Evolutionary conservation across 2,329 filamentous ascomycete genomes (phyloP).

Genomic region (Ophiocordyceps camponoti-floridani): DNA sequence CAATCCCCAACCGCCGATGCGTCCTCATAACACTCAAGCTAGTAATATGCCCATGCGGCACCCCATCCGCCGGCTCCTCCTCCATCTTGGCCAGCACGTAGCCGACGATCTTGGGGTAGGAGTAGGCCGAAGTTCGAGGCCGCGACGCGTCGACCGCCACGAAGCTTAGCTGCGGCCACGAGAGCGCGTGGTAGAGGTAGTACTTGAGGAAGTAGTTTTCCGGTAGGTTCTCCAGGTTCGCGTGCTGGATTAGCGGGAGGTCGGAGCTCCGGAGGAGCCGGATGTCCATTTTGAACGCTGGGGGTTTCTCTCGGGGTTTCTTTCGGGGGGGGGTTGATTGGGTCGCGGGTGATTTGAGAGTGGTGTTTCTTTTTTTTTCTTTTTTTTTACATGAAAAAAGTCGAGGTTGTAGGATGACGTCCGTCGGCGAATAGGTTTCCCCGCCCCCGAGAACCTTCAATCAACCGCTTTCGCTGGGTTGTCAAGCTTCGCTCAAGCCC

Average conservation of each 20-base stretch:
- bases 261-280: constrained; percentile 67
- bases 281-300: constrained; percentile 53
- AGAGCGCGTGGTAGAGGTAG: constrained; percentile 96
- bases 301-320: background rate
- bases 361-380: background rate
- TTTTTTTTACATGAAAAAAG: background rate
- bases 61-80: constrained; percentile 80
- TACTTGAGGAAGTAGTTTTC: constrained; percentile 99
- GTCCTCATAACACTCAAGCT: constrained; percentile 92
- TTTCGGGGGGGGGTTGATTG: no score
- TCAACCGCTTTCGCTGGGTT: no score
- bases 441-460: background rate
- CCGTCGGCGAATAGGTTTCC: background rate
- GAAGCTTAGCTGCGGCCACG: constrained; percentile 93
- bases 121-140: constrained; percentile 58
- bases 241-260: constrained; percentile 86
- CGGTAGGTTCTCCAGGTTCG: constrained; percentile 95
- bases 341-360: background rate
- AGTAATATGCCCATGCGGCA: constrained; percentile 93
- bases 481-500: no score
- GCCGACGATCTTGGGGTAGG: constrained; percentile 93
- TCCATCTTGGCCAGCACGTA: constrained; percentile 99
- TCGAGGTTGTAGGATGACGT: background rate
- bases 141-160: constrained; percentile 85
- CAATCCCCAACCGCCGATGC: constrained; percentile 75